These are phyloP conservation scores for Scalesia atractyloides DNA, from an alignment of 129 eudicot genomes.

Conservation along the genomic window DNA sequence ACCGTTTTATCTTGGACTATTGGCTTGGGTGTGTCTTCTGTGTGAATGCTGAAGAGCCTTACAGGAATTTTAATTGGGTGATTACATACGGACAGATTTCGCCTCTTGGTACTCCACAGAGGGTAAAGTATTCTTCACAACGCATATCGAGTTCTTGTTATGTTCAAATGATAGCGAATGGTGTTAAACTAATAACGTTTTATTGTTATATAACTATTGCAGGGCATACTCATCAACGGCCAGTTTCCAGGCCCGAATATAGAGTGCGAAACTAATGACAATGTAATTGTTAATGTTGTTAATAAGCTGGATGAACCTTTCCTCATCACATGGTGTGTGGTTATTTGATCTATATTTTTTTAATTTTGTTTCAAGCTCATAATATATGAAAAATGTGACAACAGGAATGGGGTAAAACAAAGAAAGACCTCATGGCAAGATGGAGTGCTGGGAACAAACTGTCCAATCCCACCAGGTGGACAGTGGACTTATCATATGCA, in stretches of 20 bases:
- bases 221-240: conserved; percentile 91
- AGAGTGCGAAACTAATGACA: conserved; percentile 71
- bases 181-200: background rate
- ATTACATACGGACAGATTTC: conserved; percentile 61
- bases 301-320: conserved; percentile 82
- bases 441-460: conserved; percentile 92
- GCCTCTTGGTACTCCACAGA: conserved; percentile 77
- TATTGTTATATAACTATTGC: conserved; percentile 8
- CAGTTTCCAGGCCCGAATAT: conserved; percentile 82
- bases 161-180: background rate
- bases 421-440: conserved; percentile 90
- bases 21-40: conserved; percentile 47
- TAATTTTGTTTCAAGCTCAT: background rate
- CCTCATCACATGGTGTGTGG: conserved; percentile 79
- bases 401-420: conserved; percentile 83
- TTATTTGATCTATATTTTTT: background rate
- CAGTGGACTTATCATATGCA: conserved; percentile 81
- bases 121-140: conserved; percentile 47
- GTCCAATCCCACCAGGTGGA: conserved; percentile 72
- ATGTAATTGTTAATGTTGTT: conserved; percentile 56
- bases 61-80: conserved; percentile 55
- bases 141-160: conserved; percentile 2
- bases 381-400: conserved; percentile 2
- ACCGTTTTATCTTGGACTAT: conserved; percentile 52
- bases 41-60: conserved; percentile 81